Evolutionary conservation across 2,329 filamentous ascomycete species (phyloP).

Genomic region (Bipolaris gigantea): DNA sequence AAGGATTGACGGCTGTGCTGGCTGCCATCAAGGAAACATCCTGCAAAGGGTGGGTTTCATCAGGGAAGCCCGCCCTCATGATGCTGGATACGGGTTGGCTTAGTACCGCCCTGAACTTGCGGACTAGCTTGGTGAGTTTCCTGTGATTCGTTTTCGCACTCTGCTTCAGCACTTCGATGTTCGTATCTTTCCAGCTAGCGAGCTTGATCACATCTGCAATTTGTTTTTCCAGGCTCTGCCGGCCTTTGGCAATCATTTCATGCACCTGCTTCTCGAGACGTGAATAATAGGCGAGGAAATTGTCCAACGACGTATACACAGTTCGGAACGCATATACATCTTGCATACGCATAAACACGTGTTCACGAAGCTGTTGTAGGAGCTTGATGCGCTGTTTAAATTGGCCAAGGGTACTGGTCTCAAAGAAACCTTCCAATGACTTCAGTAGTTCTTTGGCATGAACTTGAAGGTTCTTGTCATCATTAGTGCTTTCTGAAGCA

Average conservation of each 20-base stretch:
- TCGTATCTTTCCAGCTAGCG: slow-evolving; percentile 97
- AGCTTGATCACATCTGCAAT: slow-evolving; percentile 92
- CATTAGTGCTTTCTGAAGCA: slow-evolving; percentile 67
- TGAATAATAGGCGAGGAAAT: slow-evolving; percentile 75
- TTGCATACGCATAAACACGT: slow-evolving; percentile 63
- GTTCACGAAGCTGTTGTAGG: slow-evolving; percentile 62
- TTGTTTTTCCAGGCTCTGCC: slow-evolving; percentile 78
- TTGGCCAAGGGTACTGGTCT: slow-evolving; percentile 77
- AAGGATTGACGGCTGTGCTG: slow-evolving; percentile 15
- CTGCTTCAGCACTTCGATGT: slow-evolving; percentile 84
- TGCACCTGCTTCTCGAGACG: slow-evolving; percentile 69
- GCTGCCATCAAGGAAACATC: slow-evolving; percentile 17
- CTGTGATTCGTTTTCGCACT: slow-evolving; percentile 88
- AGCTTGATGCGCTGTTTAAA: slow-evolving; percentile 73
- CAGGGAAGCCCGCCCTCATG: slow-evolving; percentile 38
- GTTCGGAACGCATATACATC: slow-evolving; percentile 56
- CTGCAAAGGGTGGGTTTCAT: slow-evolving; percentile 20
- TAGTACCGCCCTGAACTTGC: slow-evolving; percentile 82
- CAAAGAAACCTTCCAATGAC: slow-evolving; percentile 78
- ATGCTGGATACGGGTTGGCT: slow-evolving; percentile 73
- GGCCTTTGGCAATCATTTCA: slow-evolving; percentile 68
- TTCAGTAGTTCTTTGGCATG: slow-evolving; percentile 72
- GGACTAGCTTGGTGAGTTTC: slow-evolving; percentile 87
- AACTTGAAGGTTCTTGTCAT: slow-evolving; percentile 59
- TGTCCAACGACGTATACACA: slow-evolving; percentile 67